Base-by-base conservation (phyloP, 2,329 filamentous ascomycete species). In the Cercospora citrullina region DNA sequence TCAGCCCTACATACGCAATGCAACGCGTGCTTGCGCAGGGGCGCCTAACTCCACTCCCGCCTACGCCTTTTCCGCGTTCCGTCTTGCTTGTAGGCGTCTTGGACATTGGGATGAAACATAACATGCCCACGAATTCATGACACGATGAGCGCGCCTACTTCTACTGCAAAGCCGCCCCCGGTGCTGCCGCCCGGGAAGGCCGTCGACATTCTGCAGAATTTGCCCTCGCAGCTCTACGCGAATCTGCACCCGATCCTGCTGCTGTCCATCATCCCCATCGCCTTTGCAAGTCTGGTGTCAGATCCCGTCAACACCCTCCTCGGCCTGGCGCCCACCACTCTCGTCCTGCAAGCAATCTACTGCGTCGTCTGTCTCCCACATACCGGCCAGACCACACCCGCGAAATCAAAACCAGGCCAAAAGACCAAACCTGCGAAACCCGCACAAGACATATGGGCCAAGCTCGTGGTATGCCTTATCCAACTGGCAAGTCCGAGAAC, bases 191-290 rank as follows among this genome's bases (percentile, higher is more conserved):
- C 62, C n/a, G 48, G 60, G 23, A 75, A 75, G 65, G 73, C 76
- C 12, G 72, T 77, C 65, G 75, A 77, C 8, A 68, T 77, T 58
- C 76, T 78, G 31, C 70, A 68, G 28, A 72, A 65, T 30, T 73
- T 75, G 55, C 26, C 72, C 23, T 72, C 77, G 2, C 72, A 69
- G 60, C 69, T 78, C 55, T 86, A 90, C 75, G 87, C 89, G 12
- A 85, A 92, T 75, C 79, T 88, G 21, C 91, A 96, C 72, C 90
- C 91, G 0, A 79, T 85, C 28, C 79, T 93, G 10, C 83, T 96
- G 31, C 84, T 92, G 31, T 85, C 84, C 9, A 80, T 90, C 39
- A 89, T 90, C 76, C 84, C 85, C 57, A 76, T 87, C 70, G 86
- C 86, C 45, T 94, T 96, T 79, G 77, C 81, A 39, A 81, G 84